phyloP scores from a whole-genome alignment of 176 grass and related monocot genomes.

The Rhynchospora pubera region DNA sequence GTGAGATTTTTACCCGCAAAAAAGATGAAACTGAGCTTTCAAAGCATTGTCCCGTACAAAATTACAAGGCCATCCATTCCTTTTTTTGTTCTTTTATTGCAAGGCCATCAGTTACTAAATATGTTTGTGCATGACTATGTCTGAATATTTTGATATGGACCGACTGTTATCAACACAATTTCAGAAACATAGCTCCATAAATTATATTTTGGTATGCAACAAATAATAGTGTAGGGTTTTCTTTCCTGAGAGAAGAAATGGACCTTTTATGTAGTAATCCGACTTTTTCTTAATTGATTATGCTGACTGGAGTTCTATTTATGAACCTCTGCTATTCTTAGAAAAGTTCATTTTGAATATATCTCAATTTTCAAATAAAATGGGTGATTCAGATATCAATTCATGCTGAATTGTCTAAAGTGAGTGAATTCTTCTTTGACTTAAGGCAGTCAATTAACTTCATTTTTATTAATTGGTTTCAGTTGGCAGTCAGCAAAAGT shows the following conservation, averaged over 20 bases:
- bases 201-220: neutral
- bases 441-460: neutral
- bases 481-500: neutral
- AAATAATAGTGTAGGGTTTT: neutral
- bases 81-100: neutral
- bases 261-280: neutral
- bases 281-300: neutral
- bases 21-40: neutral
- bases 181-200: neutral
- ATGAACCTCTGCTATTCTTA: neutral
- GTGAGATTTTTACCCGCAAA: too few species aligned
- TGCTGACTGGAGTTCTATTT: neutral
- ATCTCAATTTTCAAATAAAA: neutral
- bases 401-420: neutral
- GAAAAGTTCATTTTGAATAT: neutral
- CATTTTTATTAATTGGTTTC: neutral
- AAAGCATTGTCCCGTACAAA: neutral
- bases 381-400: neutral
- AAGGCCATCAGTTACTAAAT: too few species aligned
- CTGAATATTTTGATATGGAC: neutral
- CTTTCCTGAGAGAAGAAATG: neutral
- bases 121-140: too few species aligned
- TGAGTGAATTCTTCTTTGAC: neutral
- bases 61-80: neutral
- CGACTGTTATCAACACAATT: neutral